Base-by-base conservation (phyloP, 257 asterid species). In the Craterostigma plantagineum region DNA sequence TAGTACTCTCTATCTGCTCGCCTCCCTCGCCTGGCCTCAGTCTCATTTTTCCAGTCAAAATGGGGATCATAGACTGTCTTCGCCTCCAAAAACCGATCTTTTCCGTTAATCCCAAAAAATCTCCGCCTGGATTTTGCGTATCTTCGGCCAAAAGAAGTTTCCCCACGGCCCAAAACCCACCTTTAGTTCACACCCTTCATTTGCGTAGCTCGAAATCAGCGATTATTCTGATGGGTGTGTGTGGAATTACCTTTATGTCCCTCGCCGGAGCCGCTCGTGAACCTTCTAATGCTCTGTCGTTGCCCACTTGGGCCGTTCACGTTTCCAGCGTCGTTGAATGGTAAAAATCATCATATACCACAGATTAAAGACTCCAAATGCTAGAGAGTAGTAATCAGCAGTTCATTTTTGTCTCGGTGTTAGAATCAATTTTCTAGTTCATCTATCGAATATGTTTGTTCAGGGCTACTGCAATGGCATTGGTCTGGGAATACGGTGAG, bases 251-350 rank as follows among this genome's bases (percentile, higher is more conserved):
- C 50, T 52, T 82, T 15, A 43, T 70, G 9, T 49, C 83, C 60
- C 53, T 73, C 10, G 64, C 48, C 16, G 86, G 63, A 10, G 62
- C 90, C 43, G 50, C 83, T 33, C 43, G 65, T 71, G 98, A 87
- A 60, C 98, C 98, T 7, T 63, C 86, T 50, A 82, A 87, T 70
- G 98, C 95, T 9, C 84, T 87, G 14, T 87, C 98, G 36, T 63
- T 87, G 48, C 93, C 94, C 60, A 87, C 98, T 49, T 87, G 98
- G 95, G 74, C 81, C 44, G 67, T 80, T 58, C 98, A 87, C 46
- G 91, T 87, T 36, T 87, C 98, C 59, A 82, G 95, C 54, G 95
- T 87, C 16, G 80, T 71, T n/a, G 98, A 82, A 67, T 87, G 98
- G 98, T 87, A 68, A 38, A 18, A 39, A 0, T 7, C n/a, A n/a